Evolutionary conservation across 225 moss, liverwort and hornwort genomes (phyloP).

Genomic region (Lunularia cruciata): DNA sequence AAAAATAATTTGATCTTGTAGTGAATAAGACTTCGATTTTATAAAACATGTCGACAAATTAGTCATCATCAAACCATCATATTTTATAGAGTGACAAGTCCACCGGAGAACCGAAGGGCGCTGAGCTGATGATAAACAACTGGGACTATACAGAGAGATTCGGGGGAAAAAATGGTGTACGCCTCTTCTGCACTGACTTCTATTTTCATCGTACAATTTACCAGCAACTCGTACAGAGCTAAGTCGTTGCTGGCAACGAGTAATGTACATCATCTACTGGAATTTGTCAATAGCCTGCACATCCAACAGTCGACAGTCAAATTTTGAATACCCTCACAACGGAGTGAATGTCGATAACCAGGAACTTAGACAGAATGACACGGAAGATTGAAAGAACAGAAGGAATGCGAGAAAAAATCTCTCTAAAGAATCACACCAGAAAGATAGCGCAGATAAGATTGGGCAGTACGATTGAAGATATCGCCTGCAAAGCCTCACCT

Average conservation of each 20-base stretch:
- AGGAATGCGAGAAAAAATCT: background rate
- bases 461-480: no score
- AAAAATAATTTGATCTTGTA: no score
- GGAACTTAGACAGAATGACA: background rate
- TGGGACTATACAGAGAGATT: conserved; percentile 37
- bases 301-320: no score
- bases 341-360: background rate
- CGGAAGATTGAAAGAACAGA: background rate
- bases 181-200: conserved; percentile 27
- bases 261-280: conserved; percentile 24
- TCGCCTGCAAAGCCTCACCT: no score
- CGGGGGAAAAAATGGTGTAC: conserved; percentile 24
- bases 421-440: no score
- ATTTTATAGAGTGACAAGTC: conserved; percentile 14
- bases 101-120: conserved; percentile 9
- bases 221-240: conserved; percentile 13
- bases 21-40: conserved; percentile 16
- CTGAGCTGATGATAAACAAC: conserved; percentile 31
- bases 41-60: conserved; percentile 44
- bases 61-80: conserved; percentile 30
- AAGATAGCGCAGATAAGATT: no score
- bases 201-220: conserved; percentile 40
- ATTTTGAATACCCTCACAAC: no score
- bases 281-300: conserved; percentile 36
- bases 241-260: background rate